Conservation (phyloP, 176 grass and related monocot species). For the Musa acuminata region DNA sequence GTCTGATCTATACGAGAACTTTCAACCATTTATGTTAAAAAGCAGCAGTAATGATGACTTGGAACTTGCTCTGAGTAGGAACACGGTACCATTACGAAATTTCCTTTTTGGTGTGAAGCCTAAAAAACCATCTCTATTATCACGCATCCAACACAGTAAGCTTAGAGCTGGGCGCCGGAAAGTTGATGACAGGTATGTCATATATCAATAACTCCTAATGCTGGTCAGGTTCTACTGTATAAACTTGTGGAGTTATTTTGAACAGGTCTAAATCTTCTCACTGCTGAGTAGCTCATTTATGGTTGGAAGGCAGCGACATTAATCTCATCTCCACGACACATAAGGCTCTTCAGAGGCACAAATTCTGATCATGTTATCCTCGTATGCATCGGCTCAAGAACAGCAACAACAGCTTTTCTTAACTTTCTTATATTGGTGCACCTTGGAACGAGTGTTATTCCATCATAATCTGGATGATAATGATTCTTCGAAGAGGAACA, state of each 20-base stretch:
- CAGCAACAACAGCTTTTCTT: background rate
- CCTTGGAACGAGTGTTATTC: background rate
- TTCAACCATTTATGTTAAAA: conserved; percentile 29
- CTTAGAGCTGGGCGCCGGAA: background rate
- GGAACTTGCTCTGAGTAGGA: conserved; percentile 29
- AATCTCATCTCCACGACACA: background rate
- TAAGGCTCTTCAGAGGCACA: background rate
- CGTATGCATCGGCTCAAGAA: background rate
- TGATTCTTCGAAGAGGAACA: background rate
- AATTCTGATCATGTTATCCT: background rate
- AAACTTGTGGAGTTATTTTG: background rate
- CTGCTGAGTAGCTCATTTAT: background rate
- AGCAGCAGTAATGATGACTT: conserved; percentile 12
- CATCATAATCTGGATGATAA: background rate
- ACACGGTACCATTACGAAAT: conserved; percentile 47
- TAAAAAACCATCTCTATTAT: conserved; percentile 55
- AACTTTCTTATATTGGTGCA: background rate
- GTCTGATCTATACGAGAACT: conserved; percentile 25
- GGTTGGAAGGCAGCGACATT: background rate
- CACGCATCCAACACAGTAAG: conserved; percentile 25
- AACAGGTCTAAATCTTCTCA: background rate
- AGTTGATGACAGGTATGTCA: background rate
- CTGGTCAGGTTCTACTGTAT: background rate
- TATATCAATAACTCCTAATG: background rate
- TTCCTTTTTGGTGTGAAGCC: conserved; percentile 80